Evolutionary conservation across 257 asterid species (phyloP), one percentile per base, ranked within the genome.

Genomic region (Ophiorrhiza pumila): DNA sequence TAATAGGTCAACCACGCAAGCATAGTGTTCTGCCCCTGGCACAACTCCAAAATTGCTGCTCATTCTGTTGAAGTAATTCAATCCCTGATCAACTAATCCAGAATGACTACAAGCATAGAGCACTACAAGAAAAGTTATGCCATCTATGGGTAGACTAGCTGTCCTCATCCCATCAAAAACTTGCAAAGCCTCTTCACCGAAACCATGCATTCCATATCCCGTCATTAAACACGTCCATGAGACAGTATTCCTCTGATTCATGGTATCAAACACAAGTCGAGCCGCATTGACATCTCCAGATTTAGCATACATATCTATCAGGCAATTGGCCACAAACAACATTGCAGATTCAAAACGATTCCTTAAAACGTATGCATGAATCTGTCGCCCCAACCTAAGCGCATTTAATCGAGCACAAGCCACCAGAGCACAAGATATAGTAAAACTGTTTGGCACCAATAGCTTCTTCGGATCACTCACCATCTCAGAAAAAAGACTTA

Each of bases 41-140:
- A 70, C 72, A 71, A 88, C 88, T 31, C 90, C 87, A 71, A 84
- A 89, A 50, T 87, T 90, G 37, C 59, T 73, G 13, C 18, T 74
- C 97, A 93, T 93, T 74, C 65, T 77, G 60, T 87, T 41, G 69
- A 93, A 93, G 82, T 86, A 93, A 73, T 83, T 61, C 47, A 88
- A 86, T n/a, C 98, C 98, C 60, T 47, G 41, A 15, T 88, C 96
- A 39, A 91, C 86, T 87, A 89, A 84, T 55, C 98, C 98, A 41
- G 96, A 93, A 84, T 93, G 98, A 85, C 97, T 91, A 73, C 98
- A 93, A 35, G 98, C 92, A 80, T 91, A 89, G 32, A 93, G 86
- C 72, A 91, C 85, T 55, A 93, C 97, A 70, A 93, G 85, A 64
- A 87, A 89, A 80, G 97, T 88, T 37, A 93, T 85, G 42, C 91